Evolutionary conservation across 345 rosid species (phyloP), one percentile per base, ranked within the genome.

Genomic region (Leavenworthia alabamica): DNA sequence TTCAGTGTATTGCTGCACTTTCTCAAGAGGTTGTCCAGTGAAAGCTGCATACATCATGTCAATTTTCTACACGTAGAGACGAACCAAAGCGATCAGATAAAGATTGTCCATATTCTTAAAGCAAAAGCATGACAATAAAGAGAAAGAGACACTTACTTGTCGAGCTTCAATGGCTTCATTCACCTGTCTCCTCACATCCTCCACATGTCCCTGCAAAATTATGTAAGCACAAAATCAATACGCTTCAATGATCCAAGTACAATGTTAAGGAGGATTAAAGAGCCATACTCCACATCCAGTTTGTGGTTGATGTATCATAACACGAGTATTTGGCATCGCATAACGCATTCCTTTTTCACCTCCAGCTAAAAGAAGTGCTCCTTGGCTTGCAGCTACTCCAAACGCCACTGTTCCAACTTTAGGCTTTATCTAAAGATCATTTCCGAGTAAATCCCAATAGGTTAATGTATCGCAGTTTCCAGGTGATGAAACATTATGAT

Each of bases 281-380:
- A 60, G 9, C 29, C 84, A 70, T 79, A 89, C 96, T 82, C 96
- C 94, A 55, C 94, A 86, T 60, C 95, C 94, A 66, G 89, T 80
- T 67, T 82, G 96, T 1, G 96, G 95, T 73, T 93, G 99, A 78
- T 89, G 94, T 47, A 89, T 77, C 97, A 93, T 89, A 26, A 89
- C 82, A 35, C 97, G 90, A 41, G 97, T 82, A 76, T 89, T 89
- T 16, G 99, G 99, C 97, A 86, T 93, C 27, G 97, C 79, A 66
- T 86, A 93, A 0, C 97, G 88, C 96, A 89, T 93, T 44, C 97
- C 97, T 71, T 89, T 92, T 60, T 93, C 96, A 67, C 99, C 93
- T 57, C 89, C 99, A 64, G 99, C 86, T 31, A 93, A 94, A 73
- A 89, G 88, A 64, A 89, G 83, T 44, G 96, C 91, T 62, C 84